Percentiles rank a stretch among this genome's conserved stretches.
phyloP scores from a whole-genome alignment of 1,139 yeast genomes.

The Nadsonia commutata region DNA sequence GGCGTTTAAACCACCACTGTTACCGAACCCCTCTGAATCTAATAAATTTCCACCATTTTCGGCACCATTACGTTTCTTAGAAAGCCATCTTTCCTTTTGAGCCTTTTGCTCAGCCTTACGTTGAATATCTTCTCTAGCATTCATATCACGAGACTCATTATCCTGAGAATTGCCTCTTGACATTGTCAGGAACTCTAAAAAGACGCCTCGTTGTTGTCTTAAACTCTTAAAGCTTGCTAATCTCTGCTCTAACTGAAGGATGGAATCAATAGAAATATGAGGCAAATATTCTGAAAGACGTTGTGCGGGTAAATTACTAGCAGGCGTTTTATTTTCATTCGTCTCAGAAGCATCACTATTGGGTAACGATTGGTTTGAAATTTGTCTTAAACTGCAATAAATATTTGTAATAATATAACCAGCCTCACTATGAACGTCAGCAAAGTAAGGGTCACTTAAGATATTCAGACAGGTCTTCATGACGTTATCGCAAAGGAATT shows the following conservation, averaged over 20 bases:
- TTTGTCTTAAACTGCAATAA: conserved; percentile 28
- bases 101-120: background rate
- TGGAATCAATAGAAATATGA: conserved; percentile 23
- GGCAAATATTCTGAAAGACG: conserved; percentile 26
- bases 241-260: conserved; percentile 41
- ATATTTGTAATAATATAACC: conserved; percentile 73
- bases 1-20: background rate
- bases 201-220: conserved; percentile 60
- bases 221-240: conserved; percentile 47
- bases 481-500: conserved; percentile 42
- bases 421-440: conserved; percentile 83
- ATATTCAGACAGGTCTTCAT: conserved; percentile 42
- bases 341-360: conserved; percentile 1
- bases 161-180: background rate
- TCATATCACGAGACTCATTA: background rate
- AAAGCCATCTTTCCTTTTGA: background rate
- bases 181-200: conserved; percentile 39
- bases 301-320: conserved; percentile 1
- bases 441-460: conserved; percentile 60
- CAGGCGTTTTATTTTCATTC: conserved; percentile 1
- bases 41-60: background rate
- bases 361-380: conserved; percentile 2
- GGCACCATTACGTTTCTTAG: background rate
- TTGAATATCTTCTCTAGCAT: background rate
- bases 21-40: background rate